Percentiles rank a stretch among this genome's conserved stretches.
These are phyloP conservation scores for Scalesia atractyloides DNA, from an alignment of 129 eudicot species.

Conservation along the genomic window DNA sequence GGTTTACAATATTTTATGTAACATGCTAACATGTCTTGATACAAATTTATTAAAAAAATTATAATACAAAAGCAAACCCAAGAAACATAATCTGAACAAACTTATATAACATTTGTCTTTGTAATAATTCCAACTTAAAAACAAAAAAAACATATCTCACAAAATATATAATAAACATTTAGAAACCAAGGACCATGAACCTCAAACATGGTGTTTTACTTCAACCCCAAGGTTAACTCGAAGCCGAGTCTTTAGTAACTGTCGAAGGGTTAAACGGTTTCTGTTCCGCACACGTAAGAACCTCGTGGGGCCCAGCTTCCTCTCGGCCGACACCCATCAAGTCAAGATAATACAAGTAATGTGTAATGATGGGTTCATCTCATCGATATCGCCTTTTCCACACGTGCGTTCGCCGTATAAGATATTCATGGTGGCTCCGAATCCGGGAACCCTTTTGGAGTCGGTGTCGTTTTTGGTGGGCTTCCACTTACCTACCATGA, in stretches of 20 bases:
- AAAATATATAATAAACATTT: constrained; percentile 33
- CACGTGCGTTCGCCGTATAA: constrained; percentile 75
- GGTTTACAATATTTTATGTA: constrained; percentile 25
- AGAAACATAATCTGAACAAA: constrained; percentile 29
- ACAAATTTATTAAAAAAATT: constrained; percentile 28
- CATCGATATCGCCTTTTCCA: constrained; percentile 82
- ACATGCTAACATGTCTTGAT: constrained; percentile 18
- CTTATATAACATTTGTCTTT: constrained; percentile 16
- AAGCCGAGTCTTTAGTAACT: constrained; percentile 26
- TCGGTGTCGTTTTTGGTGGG: constrained; percentile 86
- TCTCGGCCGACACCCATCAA: constrained; percentile 89
- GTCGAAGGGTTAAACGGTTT: constrained; percentile 60
- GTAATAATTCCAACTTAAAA: constrained; percentile 5
- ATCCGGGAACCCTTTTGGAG: constrained; percentile 67
- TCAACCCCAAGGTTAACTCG: constrained; percentile 43
- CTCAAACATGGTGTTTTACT: constrained; percentile 17
- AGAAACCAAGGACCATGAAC: constrained; percentile 37
- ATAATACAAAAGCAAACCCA: constrained; percentile 33
- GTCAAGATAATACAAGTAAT: constrained; percentile 81
- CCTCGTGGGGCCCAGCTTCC: constrained; percentile 67
- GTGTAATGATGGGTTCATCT: constrained; percentile 76
- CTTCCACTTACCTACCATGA: constrained; percentile 84
- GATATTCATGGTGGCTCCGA: constrained; percentile 86
- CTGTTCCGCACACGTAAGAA: constrained; percentile 77
- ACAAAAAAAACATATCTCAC: constrained; percentile 32